Conservation (phyloP, 2,329 filamentous ascomycete species). For the Phialocephala sp. region DNA sequence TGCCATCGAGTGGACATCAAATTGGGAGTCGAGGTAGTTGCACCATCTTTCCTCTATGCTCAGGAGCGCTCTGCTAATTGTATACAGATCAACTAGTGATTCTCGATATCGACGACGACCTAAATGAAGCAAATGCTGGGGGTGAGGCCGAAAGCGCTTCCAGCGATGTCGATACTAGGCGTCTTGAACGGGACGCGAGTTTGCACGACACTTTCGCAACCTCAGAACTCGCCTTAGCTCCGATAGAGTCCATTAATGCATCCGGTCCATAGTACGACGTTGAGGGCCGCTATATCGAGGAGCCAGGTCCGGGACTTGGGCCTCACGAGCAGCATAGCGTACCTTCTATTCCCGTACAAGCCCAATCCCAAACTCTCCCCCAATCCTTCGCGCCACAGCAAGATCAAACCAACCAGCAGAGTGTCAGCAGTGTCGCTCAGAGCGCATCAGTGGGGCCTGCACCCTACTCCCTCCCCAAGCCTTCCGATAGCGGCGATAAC, state of each 20-base stretch:
- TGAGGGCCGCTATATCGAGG: too few species aligned
- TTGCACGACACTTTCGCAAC: constrained; percentile 19
- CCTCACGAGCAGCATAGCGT: constrained; percentile 21
- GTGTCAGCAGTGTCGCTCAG: constrained; percentile 26
- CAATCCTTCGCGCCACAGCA: constrained; percentile 12
- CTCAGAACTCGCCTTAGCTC: constrained; percentile 26
- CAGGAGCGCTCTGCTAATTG: constrained; percentile 2
- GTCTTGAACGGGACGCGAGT: constrained; percentile 27
- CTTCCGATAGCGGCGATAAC: constrained; percentile 30
- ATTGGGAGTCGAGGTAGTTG: constrained; percentile 8
- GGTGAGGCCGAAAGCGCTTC: constrained; percentile 18
- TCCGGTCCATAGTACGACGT: too few species aligned
- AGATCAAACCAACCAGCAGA: constrained; percentile 29
- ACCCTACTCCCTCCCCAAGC: constrained; percentile 23
- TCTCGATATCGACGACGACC: constrained; percentile 20
- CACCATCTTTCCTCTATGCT: constrained; percentile 2
- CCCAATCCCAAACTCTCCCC: constrained; percentile 7
- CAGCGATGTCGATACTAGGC: constrained; percentile 24
- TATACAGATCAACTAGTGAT: constrained; percentile 12
- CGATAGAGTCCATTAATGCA: too few species aligned
- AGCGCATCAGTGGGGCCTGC: constrained; percentile 26
- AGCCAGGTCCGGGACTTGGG: too few species aligned
- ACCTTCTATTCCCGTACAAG: constrained; percentile 29
- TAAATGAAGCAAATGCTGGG: constrained; percentile 22
- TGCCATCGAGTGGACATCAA: constrained; percentile 7